Evolutionary conservation across 176 grass and related monocot species (phyloP).

Genomic region (Aegilops tauschii): DNA sequence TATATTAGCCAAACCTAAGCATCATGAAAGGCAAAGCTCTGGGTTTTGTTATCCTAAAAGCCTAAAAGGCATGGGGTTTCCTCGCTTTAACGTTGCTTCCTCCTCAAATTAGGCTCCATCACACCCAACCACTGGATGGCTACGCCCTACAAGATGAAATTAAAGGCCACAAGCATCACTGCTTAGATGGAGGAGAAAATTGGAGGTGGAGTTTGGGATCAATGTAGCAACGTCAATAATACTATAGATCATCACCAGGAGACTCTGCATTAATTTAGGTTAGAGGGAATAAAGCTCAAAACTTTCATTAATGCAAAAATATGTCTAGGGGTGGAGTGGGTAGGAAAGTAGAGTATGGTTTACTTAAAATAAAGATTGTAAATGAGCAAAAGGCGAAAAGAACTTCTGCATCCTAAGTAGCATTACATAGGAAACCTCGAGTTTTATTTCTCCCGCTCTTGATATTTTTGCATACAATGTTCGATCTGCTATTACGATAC

Average conservation of each 20-base stretch:
- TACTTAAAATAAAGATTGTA: neutral
- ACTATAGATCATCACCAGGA: neutral
- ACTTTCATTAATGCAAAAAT: neutral
- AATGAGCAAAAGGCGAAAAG: neutral
- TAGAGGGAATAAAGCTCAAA: conserved; percentile 31
- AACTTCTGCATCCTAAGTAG: neutral
- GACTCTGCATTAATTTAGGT: neutral
- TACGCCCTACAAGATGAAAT: neutral
- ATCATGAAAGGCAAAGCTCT: conserved; percentile 30
- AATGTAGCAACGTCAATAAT: conserved; percentile 10
- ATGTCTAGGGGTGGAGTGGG: neutral
- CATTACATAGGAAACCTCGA: neutral
- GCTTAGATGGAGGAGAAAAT: conserved; percentile 4
- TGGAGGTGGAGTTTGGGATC: neutral
- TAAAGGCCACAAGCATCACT: conserved; percentile 11
- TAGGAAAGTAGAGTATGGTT: neutral
- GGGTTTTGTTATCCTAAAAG: conserved; percentile 34
- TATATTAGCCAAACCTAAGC: conserved; percentile 33
- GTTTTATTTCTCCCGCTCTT: neutral
- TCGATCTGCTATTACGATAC: neutral
- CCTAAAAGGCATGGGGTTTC: conserved; percentile 15
- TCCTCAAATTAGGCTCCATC: conserved; percentile 31
- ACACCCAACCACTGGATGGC: conserved; percentile 19
- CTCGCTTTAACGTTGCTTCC: conserved; percentile 37
- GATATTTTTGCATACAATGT: neutral